Percentiles rank a stretch among this genome's conserved stretches.
Evolutionary conservation across 352 stramenopile genomes (phyloP).

Genomic region (Bremia lactucae): DNA sequence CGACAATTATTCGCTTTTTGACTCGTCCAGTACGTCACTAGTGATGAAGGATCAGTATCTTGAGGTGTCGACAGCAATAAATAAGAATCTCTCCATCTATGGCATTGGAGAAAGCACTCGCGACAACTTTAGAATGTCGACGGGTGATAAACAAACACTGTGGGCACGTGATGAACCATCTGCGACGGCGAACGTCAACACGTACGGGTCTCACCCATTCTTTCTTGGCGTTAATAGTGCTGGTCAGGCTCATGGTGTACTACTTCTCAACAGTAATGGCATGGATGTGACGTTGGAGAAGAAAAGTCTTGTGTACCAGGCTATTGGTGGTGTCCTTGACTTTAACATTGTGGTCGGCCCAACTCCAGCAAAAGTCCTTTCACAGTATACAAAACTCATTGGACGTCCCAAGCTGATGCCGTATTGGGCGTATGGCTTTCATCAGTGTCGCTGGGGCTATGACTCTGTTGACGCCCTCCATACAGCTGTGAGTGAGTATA

Average conservation of each 20-base stretch:
- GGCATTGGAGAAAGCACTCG: conserved; percentile 32
- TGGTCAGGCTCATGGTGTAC: conserved; percentile 35
- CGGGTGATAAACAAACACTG: conserved; percentile 41
- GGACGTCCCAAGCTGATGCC: conserved; percentile 45
- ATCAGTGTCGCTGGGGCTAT: conserved; percentile 52
- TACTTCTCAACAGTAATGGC: conserved; percentile 52
- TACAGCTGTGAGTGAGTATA: conserved; percentile 35
- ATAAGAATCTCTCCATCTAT: conserved; percentile 22
- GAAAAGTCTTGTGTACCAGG: conserved; percentile 35
- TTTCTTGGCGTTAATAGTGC: conserved; percentile 34
- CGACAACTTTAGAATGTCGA: conserved; percentile 23
- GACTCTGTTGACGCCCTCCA: conserved; percentile 15
- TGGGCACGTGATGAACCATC: conserved; percentile 34
- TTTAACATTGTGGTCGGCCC: conserved; percentile 44
- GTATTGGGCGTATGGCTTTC: conserved; percentile 65
- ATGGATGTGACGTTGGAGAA: conserved; percentile 49
- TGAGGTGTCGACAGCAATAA: conserved; percentile 20
- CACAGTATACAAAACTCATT: conserved; percentile 49
- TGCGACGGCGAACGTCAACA: conserved; percentile 23
- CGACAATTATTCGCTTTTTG: conserved; percentile 28
- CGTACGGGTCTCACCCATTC: conserved; percentile 54
- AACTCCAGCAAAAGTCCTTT: conserved; percentile 26
- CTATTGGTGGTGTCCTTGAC: conserved; percentile 50
- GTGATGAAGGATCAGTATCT: conserved; percentile 38
- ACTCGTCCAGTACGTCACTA: conserved; percentile 27